Evolutionary conservation across 129 eudicot genomes (phyloP).

Genomic region (Scalesia atractyloides): DNA sequence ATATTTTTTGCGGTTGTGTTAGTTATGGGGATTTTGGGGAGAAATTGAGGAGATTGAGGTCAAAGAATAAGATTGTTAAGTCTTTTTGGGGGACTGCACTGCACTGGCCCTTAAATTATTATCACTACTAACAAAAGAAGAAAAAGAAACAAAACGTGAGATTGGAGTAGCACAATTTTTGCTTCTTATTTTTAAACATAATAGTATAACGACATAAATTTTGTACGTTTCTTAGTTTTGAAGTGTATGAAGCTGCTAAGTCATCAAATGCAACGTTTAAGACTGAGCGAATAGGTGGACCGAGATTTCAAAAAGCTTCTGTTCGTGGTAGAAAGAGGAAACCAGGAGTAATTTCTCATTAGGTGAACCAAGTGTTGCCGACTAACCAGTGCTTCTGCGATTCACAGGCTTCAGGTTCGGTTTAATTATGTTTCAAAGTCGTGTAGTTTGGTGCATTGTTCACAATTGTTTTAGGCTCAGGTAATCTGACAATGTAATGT

Average conservation of each 20-base stretch:
- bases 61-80: no score
- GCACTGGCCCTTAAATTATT: slow-evolving; percentile 60
- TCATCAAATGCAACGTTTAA: slow-evolving; percentile 70
- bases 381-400: neutral
- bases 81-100: no score
- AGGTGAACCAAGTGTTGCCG: slow-evolving; percentile 3
- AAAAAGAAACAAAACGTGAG: slow-evolving; percentile 88
- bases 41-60: no score
- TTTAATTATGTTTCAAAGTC: no score
- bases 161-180: neutral
- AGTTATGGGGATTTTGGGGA: no score
- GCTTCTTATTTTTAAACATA: neutral
- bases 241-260: slow-evolving; percentile 68
- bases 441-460: neutral
- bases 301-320: slow-evolving; percentile 63
- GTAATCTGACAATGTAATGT: neutral
- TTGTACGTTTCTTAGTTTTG: neutral
- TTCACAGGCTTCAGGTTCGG: neutral
- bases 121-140: slow-evolving; percentile 67
- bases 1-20: no score
- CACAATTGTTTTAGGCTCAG: neutral
- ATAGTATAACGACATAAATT: neutral
- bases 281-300: slow-evolving; percentile 86
- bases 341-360: slow-evolving; percentile 22
- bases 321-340: slow-evolving; percentile 86